These are phyloP conservation scores for Fistulinella cinereoalba DNA, from an alignment of 1,284 basidiomycete species.

Conservation along the genomic window DNA sequence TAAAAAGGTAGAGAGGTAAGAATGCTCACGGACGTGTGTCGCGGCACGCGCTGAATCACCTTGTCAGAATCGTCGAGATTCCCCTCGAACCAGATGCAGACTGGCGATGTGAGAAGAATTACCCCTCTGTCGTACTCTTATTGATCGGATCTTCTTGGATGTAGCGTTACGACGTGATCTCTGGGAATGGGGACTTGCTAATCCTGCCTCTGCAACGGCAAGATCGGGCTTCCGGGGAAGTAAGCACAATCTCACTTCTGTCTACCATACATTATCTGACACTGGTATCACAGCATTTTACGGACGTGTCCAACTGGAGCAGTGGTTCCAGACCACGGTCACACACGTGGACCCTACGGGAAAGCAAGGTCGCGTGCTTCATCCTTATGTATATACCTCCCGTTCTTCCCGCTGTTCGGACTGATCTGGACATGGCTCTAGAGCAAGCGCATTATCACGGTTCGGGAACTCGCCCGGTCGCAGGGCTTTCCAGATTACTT, in stretches of 20 bases:
- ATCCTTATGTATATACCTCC: slow-evolving; percentile 52
- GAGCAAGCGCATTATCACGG: slow-evolving; percentile 63
- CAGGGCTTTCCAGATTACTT: slow-evolving; percentile 77
- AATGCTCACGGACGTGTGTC: background rate
- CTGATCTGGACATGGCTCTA: too few species aligned
- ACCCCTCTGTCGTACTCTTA: background rate
- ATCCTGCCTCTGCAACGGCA: slow-evolving; percentile 56
- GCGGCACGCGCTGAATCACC: background rate
- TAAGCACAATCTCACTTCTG: slow-evolving; percentile 19
- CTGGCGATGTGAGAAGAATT: slow-evolving; percentile 46
- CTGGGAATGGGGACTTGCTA: slow-evolving; percentile 46
- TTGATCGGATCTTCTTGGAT: background rate
- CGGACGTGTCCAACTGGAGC: slow-evolving; percentile 51
- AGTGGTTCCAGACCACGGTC: slow-evolving; percentile 65
- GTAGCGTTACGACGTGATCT: slow-evolving; percentile 16
- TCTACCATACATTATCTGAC: background rate
- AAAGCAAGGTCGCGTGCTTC: slow-evolving; percentile 65
- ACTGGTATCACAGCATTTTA: slow-evolving; percentile 49
- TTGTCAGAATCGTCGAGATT: slow-evolving; percentile 48
- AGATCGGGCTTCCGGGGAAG: slow-evolving; percentile 48
- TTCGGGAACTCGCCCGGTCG: slow-evolving; percentile 70
- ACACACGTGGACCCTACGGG: slow-evolving; percentile 73
- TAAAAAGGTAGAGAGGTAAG: slow-evolving; percentile 40
- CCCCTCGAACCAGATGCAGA: slow-evolving; percentile 53
- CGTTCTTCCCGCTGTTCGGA: background rate